Conservation (phyloP, 768 basidiomycete species). For the Naganishia friedmannii region DNA sequence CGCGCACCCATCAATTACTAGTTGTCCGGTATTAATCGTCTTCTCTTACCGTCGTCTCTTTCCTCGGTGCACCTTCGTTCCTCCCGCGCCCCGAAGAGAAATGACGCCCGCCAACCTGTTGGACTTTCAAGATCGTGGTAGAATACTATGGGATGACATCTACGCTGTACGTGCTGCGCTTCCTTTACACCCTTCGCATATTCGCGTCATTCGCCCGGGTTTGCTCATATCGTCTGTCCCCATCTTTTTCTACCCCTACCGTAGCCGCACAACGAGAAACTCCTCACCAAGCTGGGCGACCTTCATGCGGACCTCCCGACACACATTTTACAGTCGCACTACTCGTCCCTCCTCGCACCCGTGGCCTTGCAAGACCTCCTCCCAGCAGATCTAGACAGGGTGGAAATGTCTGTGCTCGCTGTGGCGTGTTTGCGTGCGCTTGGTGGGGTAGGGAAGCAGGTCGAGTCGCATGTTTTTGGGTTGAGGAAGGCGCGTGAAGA, state of each 20-base stretch:
- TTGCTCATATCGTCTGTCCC: neutral
- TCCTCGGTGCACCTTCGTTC: neutral
- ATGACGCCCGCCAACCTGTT: neutral
- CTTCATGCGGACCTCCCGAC: constrained; percentile 28
- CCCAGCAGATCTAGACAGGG: constrained; percentile 23
- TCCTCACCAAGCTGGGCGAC: constrained; percentile 5
- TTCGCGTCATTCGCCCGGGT: neutral
- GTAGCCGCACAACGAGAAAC: constrained; percentile 26
- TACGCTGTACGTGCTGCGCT: constrained; percentile 14
- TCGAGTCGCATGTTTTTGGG: constrained; percentile 28
- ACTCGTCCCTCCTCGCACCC: constrained; percentile 37
- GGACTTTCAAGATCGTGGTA: constrained; percentile 6
- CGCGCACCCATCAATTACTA: too few relatives aligned
- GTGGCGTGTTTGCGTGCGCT: constrained; percentile 18
- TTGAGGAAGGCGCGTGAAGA: constrained; percentile 22
- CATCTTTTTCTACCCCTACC: neutral
- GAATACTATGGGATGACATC: constrained; percentile 21
- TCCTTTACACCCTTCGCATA: neutral
- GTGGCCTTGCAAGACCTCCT: constrained; percentile 14
- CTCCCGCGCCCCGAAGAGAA: neutral
- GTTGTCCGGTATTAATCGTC: neutral
- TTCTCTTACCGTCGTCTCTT: neutral
- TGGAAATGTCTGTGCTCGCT: constrained; percentile 13
- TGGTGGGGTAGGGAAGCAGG: constrained; percentile 25
- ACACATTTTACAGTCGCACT: constrained; percentile 46